Percentiles rank a stretch among this genome's conserved stretches.
Evolutionary conservation across 345 rosid species (phyloP).

Genomic region (Bruguiera sexangula): DNA sequence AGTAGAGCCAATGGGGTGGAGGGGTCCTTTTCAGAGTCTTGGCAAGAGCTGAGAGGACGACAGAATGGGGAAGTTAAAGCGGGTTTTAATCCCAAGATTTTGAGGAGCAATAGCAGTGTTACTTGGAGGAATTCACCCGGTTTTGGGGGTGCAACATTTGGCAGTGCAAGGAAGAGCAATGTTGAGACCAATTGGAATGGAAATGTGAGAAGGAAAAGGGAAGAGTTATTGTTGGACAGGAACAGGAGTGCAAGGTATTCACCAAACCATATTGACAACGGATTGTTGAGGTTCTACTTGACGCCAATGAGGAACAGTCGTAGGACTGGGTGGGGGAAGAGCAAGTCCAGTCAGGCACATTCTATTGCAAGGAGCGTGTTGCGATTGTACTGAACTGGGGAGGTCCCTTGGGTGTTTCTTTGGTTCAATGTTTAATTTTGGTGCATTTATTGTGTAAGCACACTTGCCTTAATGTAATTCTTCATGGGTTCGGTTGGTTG

Average conservation of each 20-base stretch:
- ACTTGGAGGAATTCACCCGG: slow-evolving; percentile 76
- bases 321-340: slow-evolving; percentile 53
- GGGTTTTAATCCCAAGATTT: slow-evolving; percentile 66
- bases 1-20: slow-evolving; percentile 60
- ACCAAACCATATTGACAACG: slow-evolving; percentile 66
- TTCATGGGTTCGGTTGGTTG: slow-evolving; percentile 33
- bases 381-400: slow-evolving; percentile 59
- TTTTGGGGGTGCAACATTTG: slow-evolving; percentile 46
- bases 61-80: slow-evolving; percentile 52
- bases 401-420: slow-evolving; percentile 34
- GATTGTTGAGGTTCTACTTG: slow-evolving; percentile 73
- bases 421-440: slow-evolving; percentile 42
- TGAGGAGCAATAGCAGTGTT: slow-evolving; percentile 92
- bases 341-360: slow-evolving; percentile 56
- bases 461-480: slow-evolving; percentile 48
- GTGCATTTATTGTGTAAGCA: slow-evolving; percentile 53
- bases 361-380: slow-evolving; percentile 67
- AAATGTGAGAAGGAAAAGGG: slow-evolving; percentile 60
- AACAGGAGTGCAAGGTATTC: slow-evolving; percentile 82
- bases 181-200: slow-evolving; percentile 53
- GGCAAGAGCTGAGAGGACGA: slow-evolving; percentile 76
- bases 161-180: slow-evolving; percentile 49
- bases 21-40: slow-evolving; percentile 77
- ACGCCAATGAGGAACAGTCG: slow-evolving; percentile 70
- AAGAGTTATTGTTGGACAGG: slow-evolving; percentile 60